These are phyloP conservation scores for Neurospora cerealis DNA, from an alignment of 495 filamentous ascomycete genomes.

Conservation along the genomic window DNA sequence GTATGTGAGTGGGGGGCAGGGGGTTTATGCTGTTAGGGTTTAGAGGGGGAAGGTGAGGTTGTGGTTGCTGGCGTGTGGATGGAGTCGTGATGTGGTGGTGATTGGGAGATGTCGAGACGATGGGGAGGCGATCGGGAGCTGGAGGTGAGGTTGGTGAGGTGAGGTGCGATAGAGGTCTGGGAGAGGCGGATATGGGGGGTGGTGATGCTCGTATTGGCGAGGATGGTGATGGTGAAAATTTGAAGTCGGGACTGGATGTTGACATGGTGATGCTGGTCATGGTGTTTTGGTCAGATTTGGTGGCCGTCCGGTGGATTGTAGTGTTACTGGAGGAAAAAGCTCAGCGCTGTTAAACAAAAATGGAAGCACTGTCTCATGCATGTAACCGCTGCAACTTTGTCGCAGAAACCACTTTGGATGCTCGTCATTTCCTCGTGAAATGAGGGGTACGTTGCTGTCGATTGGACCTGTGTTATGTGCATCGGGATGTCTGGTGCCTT, in stretches of 20 bases:
- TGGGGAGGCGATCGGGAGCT: background rate
- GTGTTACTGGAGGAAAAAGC: too few relatives aligned
- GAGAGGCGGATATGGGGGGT: fast-evolving
- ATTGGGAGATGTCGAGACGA: background rate
- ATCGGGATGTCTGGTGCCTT: background rate
- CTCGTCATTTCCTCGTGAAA: background rate
- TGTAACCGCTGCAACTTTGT: too few relatives aligned
- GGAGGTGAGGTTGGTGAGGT: background rate
- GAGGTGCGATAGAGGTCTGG: background rate
- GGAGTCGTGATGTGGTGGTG: background rate
- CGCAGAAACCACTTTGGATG: too few relatives aligned
- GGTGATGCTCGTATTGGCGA: background rate
- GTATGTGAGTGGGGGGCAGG: conserved; percentile 25
- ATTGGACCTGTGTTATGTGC: background rate
- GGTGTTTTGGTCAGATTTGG: background rate
- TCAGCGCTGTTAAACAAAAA: background rate
- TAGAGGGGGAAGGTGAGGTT: background rate
- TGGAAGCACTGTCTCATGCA: background rate
- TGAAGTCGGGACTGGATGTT: background rate
- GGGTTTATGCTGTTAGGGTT: conserved; percentile 19
- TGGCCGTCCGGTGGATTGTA: too few relatives aligned
- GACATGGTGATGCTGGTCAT: background rate
- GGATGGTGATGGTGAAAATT: background rate
- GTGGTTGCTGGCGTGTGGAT: background rate
- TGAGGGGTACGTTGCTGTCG: background rate